phyloP scores from a whole-genome alignment of 176 grass and related monocot genomes.

The Carex pumila region DNA sequence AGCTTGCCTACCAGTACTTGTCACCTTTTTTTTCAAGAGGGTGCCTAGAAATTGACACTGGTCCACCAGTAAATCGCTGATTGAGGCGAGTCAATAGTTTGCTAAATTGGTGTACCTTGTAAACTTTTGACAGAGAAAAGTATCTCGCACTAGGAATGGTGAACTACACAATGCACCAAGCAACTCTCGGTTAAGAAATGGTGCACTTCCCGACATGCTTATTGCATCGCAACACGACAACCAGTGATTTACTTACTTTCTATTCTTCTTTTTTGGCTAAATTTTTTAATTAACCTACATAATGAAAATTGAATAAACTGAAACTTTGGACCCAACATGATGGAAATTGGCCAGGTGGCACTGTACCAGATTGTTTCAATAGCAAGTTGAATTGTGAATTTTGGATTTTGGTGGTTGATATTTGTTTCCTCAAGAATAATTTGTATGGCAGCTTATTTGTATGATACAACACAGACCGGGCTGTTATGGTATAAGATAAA shows the following conservation, averaged over 20 bases:
- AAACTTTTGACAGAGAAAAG: conserved; percentile 70
- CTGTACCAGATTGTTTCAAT: neutral
- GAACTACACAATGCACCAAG: conserved; percentile 39
- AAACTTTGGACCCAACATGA: neutral
- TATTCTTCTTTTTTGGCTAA: neutral
- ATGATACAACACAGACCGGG: neutral
- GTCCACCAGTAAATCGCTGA: neutral
- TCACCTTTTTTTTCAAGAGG: neutral
- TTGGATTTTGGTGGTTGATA: neutral
- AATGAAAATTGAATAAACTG: neutral
- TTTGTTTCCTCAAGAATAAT: neutral
- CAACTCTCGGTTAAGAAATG: conserved; percentile 48
- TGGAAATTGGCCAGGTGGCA: neutral
- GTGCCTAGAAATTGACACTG: neutral
- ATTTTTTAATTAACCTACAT: neutral
- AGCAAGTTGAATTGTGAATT: neutral
- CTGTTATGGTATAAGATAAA: neutral
- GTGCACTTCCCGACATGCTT: conserved; percentile 48
- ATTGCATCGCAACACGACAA: conserved; percentile 42
- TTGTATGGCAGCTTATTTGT: neutral
- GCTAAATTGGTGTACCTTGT: conserved; percentile 8
- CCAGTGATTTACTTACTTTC: conserved; percentile 36
- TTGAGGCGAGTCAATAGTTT: conserved; percentile 12
- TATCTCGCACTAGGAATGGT: conserved; percentile 43
- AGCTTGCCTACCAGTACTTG: neutral